phyloP scores from a whole-genome alignment of 805 yeast species.

The Groenewaldozyma tartarivorans region DNA sequence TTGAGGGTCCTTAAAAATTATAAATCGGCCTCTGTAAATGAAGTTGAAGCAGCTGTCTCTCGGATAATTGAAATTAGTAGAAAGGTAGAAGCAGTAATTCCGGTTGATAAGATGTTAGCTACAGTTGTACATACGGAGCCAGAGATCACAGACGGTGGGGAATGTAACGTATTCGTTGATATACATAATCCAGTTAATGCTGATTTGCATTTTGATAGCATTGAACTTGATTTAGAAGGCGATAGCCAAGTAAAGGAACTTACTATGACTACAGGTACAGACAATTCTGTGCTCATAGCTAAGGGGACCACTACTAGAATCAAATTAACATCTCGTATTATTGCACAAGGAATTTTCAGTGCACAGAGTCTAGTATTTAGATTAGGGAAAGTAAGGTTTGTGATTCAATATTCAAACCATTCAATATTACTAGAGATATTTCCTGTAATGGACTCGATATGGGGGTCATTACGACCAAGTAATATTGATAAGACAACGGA shows the following conservation, averaged over 20 bases:
- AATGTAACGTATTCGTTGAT: no score
- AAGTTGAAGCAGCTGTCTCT: constrained; percentile 15
- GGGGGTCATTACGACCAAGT: constrained; percentile 17
- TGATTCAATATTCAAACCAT: constrained; percentile 13
- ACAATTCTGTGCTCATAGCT: not conserved
- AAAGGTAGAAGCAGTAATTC: constrained; percentile 16
- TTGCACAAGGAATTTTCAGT: constrained; percentile 30
- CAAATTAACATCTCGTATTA: constrained; percentile 10
- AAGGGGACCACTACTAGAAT: not conserved
- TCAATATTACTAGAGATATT: constrained; percentile 11
- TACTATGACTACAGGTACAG: not conserved
- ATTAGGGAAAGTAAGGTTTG: constrained; percentile 22
- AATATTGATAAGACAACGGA: constrained; percentile 10
- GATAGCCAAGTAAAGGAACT: no score
- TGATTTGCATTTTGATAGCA: not conserved
- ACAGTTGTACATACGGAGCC: no score
- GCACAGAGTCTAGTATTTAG: constrained; percentile 21
- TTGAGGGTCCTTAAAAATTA: constrained; percentile 21
- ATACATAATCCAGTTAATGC: not conserved
- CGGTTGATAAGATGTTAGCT: constrained; percentile 32
- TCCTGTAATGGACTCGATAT: constrained; percentile 18
- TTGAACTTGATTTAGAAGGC: no score
- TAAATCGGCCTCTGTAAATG: constrained; percentile 13
- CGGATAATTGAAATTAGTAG: constrained; percentile 18
- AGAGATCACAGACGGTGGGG: no score